Conservation (phyloP, 805 yeast species). For the Monosporozyma solicola region DNA sequence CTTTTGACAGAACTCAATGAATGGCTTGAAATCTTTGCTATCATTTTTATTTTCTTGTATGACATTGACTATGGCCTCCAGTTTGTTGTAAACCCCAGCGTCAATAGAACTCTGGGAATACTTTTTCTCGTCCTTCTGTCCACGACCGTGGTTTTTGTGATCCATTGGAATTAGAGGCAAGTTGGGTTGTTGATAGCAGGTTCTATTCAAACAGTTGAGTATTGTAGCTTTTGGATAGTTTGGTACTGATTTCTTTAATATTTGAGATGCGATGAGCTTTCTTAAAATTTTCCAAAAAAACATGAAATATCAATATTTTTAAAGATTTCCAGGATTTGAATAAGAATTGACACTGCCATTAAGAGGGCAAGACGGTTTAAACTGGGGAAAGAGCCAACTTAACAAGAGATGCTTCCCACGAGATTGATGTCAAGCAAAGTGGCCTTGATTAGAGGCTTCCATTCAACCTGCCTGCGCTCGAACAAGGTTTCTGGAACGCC, state of each 20-base stretch:
- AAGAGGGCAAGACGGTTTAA: neutral
- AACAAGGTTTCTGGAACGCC: neutral
- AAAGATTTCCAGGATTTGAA: neutral
- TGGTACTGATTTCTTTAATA: neutral
- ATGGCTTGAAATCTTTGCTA: constrained; percentile 17
- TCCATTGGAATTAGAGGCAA: neutral
- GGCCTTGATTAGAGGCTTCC: neutral
- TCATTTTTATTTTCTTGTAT: constrained; percentile 12
- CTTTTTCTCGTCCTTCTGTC: constrained; percentile 7
- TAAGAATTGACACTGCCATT: neutral
- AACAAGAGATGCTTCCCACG: neutral
- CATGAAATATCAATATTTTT: neutral
- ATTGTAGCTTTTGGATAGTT: neutral
- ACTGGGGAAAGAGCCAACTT: neutral
- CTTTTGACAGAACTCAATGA: constrained; percentile 28
- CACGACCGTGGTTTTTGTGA: neutral
- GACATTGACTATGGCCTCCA: constrained; percentile 15
- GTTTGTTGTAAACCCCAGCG: constrained; percentile 21
- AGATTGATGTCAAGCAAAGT: neutral
- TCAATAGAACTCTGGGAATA: constrained; percentile 16
- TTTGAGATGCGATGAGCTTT: constrained; percentile 1
- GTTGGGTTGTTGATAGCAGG: too few species aligned
- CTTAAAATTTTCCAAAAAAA: constrained; percentile 1
- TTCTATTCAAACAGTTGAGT: neutral
- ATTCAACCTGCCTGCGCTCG: neutral